Evolutionary conservation across 2,329 filamentous ascomycete species (phyloP).

Genomic region (Didymella sp.): DNA sequence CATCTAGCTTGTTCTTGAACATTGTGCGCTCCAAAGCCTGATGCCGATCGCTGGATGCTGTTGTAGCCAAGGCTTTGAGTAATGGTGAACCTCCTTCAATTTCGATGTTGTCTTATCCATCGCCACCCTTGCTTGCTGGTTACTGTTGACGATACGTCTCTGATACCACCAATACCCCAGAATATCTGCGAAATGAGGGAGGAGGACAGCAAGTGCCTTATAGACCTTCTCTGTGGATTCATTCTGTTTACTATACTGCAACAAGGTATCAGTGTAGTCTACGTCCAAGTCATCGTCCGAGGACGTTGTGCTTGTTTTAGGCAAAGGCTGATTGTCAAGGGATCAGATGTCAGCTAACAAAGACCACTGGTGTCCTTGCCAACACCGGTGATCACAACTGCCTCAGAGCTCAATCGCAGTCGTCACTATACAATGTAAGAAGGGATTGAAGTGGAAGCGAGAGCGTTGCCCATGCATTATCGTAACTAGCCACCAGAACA

Average conservation of each 20-base stretch:
- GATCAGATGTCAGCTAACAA: too few relatives aligned
- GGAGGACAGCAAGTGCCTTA: not conserved
- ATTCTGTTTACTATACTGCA: not conserved
- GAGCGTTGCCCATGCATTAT: slow-evolving; percentile 7
- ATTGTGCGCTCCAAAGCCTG: not conserved
- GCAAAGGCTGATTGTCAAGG: too few relatives aligned
- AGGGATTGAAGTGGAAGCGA: not conserved
- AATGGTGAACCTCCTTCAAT: not conserved
- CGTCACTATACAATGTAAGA: not conserved
- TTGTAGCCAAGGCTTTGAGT: not conserved
- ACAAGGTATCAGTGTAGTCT: not conserved
- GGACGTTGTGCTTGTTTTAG: not conserved
- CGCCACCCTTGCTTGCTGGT: not conserved
- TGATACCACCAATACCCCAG: not conserved
- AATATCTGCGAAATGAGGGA: not conserved
- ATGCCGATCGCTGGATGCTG: not conserved
- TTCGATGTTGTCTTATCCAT: not conserved
- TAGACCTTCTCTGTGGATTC: not conserved
- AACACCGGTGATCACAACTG: not conserved
- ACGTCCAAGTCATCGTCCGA: not conserved
- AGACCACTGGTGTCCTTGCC: too few relatives aligned
- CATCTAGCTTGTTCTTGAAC: not conserved
- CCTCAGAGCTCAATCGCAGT: not conserved
- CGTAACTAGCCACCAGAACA: slow-evolving; percentile 8
- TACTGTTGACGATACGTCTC: not conserved